Conservation (phyloP, 2,329 filamentous ascomycete genomes). For the Aspergillus ibericus region DNA sequence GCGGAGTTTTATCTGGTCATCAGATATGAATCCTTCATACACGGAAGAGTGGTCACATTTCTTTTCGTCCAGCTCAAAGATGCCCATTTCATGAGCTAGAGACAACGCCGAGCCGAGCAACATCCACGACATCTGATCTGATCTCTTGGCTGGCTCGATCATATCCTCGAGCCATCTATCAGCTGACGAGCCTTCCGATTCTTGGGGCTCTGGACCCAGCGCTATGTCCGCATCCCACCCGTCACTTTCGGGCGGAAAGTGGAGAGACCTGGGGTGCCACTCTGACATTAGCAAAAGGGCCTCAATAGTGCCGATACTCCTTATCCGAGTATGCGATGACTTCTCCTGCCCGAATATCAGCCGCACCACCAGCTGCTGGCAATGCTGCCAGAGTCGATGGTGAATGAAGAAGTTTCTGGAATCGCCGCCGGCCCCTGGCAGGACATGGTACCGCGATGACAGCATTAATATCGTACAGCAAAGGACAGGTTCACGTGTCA, state of each 20-base stretch:
- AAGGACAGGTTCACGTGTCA: slow-evolving; percentile 54
- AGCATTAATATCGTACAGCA: slow-evolving; percentile 57
- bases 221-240: slow-evolving; percentile 58
- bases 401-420: slow-evolving; percentile 56
- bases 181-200: slow-evolving; percentile 31
- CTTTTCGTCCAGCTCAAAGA: slow-evolving; percentile 48
- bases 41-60: slow-evolving; percentile 28
- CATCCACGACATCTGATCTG: slow-evolving; percentile 63
- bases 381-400: slow-evolving; percentile 56
- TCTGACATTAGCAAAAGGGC: slow-evolving; percentile 56
- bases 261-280: slow-evolving; percentile 57
- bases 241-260: slow-evolving; percentile 55
- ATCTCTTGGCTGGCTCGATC: slow-evolving; percentile 55
- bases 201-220: slow-evolving; percentile 36
- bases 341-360: slow-evolving; percentile 58
- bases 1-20: slow-evolving; percentile 33
- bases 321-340: slow-evolving; percentile 49
- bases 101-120: slow-evolving; percentile 55
- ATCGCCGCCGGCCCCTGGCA: slow-evolving; percentile 45
- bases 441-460: slow-evolving; percentile 53
- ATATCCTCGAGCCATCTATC: slow-evolving; percentile 55
- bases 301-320: slow-evolving; percentile 55
- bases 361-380: slow-evolving; percentile 54
- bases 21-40: slow-evolving; percentile 29
- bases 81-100: slow-evolving; percentile 53